Conservation (phyloP, 2,329 filamentous ascomycete species). For the Cylindrodendrum hubeiense region DNA sequence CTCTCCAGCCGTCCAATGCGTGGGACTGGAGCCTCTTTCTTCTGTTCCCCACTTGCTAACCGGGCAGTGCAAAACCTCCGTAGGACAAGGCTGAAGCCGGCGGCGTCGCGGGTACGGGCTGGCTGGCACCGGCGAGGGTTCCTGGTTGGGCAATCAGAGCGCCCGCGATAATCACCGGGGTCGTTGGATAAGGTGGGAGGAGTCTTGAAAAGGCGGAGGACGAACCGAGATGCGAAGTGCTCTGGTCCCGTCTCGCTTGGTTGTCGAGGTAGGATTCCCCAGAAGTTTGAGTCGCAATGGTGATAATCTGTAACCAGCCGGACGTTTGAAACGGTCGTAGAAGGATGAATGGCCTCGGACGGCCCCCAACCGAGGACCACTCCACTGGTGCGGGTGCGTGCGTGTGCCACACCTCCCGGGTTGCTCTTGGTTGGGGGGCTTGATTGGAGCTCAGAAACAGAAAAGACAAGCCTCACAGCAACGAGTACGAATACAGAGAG, state of each 20-base stretch:
- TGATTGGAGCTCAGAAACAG: background rate
- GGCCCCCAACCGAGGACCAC: constrained; percentile 1
- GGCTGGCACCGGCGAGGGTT: background rate
- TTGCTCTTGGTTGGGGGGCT: background rate
- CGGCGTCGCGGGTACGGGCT: background rate
- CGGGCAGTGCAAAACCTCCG: background rate
- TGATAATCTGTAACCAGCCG: constrained; percentile 13
- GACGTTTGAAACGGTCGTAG: constrained; percentile 12
- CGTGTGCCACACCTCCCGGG: background rate
- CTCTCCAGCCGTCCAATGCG: background rate
- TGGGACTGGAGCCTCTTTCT: background rate
- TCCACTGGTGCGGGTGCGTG: background rate
- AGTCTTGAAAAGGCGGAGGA: background rate
- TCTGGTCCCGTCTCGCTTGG: background rate
- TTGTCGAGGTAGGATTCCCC: background rate
- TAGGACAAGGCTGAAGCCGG: background rate
- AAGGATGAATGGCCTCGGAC: background rate
- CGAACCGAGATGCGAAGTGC: background rate
- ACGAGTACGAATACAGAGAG: background rate
- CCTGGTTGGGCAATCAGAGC: background rate
- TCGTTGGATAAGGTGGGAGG: background rate
- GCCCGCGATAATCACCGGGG: background rate
- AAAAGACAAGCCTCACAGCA: background rate
- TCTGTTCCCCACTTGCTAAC: background rate
- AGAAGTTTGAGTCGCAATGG: background rate